Evolutionary conservation across 768 basidiomycete genomes (phyloP).

Genomic region (Lentinula edodes): DNA sequence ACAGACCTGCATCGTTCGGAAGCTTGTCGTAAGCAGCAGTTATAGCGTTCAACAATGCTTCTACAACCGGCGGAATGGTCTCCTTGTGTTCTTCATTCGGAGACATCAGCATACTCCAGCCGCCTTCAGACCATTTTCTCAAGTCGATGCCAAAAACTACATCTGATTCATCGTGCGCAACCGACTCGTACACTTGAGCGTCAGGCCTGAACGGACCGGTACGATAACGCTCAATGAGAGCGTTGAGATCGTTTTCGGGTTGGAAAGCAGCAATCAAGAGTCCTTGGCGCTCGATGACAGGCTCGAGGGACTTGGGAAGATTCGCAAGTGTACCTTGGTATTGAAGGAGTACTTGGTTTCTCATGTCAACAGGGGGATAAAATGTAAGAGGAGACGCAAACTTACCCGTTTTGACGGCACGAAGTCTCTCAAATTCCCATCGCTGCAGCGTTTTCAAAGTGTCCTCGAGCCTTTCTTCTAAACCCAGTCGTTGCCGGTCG

Average conservation of each 20-base stretch:
- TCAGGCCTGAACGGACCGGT: constrained; percentile 89
- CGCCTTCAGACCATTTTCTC: constrained; percentile 85
- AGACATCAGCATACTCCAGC: constrained; percentile 54
- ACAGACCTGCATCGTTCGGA: constrained; percentile 58
- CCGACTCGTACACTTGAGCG: constrained; percentile 82
- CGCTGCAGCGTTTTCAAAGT: constrained; percentile 73
- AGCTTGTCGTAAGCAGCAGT: constrained; percentile 57
- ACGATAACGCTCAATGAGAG: constrained; percentile 87
- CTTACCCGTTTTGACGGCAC: constrained; percentile 79
- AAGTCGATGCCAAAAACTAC: constrained; percentile 91
- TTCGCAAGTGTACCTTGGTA: constrained; percentile 79
- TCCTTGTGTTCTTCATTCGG: constrained; percentile 55
- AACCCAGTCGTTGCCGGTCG: constrained; percentile 76
- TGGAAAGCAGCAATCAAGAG: constrained; percentile 81
- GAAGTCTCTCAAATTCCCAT: constrained; percentile 81
- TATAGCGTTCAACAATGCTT: constrained; percentile 58
- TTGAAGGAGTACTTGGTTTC: constrained; percentile 65
- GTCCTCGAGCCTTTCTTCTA: constrained; percentile 86
- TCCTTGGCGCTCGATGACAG: constrained; percentile 61
- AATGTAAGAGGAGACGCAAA: constrained; percentile 1
- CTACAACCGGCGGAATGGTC: constrained; percentile 67
- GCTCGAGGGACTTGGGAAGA: constrained; percentile 61
- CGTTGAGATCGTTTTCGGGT: constrained; percentile 81
- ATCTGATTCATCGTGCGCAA: constrained; percentile 77
- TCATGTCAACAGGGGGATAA: neutral